Percentiles rank a stretch among this genome's conserved stretches.
These are phyloP conservation scores for Aspergillus cavernicola DNA, from an alignment of 495 filamentous ascomycete species.

Conservation along the genomic window DNA sequence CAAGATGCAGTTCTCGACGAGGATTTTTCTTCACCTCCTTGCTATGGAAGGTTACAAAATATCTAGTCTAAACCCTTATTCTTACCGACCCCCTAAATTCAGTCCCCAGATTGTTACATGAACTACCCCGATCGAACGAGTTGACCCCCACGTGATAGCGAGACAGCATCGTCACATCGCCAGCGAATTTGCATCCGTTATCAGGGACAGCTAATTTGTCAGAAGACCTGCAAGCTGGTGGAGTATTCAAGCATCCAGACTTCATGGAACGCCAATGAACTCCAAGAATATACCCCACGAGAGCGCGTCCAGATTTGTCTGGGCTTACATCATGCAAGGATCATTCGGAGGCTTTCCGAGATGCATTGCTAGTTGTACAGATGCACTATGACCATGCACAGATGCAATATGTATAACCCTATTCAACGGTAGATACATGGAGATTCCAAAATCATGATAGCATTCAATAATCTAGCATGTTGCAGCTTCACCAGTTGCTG, in stretches of 20 bases:
- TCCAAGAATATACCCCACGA: too few relatives aligned
- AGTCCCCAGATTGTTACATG: neutral
- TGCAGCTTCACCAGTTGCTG: constrained; percentile 47
- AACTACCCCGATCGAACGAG: neutral
- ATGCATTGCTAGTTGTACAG: too few relatives aligned
- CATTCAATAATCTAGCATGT: too few relatives aligned
- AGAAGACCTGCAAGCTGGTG: neutral
- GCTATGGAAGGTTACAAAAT: too few relatives aligned
- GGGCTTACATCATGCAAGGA: neutral
- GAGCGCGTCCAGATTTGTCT: too few relatives aligned
- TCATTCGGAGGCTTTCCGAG: neutral
- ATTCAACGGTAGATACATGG: too few relatives aligned
- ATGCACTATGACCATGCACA: too few relatives aligned
- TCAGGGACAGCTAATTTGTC: neutral
- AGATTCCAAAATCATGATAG: too few relatives aligned
- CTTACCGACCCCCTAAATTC: neutral
- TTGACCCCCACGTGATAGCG: neutral
- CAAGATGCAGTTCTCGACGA: too few relatives aligned
- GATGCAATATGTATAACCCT: neutral
- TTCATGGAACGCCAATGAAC: too few relatives aligned
- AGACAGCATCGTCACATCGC: too few relatives aligned
- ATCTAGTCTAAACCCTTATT: neutral
- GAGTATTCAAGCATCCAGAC: neutral
- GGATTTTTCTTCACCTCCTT: too few relatives aligned
- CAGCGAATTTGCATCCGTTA: neutral